A percentile compares a stretch with the other conserved stretches of the same genome.
Conservation (phyloP, 2,329 filamentous ascomycete genomes). For the Zymoseptoria pseudotritici region DNA sequence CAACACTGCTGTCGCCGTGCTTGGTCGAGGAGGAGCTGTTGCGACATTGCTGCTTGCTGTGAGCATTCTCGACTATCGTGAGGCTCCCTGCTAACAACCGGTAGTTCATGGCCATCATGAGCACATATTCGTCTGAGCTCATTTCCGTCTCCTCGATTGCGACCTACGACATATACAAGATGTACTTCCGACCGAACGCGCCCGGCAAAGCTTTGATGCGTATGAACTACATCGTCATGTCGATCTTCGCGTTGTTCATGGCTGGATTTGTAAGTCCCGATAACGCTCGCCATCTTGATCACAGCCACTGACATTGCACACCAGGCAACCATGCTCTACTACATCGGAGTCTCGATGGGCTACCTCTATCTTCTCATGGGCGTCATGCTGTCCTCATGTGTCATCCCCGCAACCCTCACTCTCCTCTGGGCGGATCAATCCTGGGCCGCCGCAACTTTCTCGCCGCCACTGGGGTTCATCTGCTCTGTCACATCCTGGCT, state of each 20-base stretch:
- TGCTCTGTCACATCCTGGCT: slow-evolving; percentile 70
- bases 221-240: slow-evolving; percentile 34
- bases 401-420: slow-evolving; percentile 68
- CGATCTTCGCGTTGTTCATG: slow-evolving; percentile 34
- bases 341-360: slow-evolving; percentile 57
- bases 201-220: slow-evolving; percentile 31
- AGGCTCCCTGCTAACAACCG: neutral
- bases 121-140: slow-evolving; percentile 29
- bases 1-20: slow-evolving; percentile 70
- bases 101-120: slow-evolving; percentile 26
- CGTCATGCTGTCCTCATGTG: slow-evolving; percentile 73
- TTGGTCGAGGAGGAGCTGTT: slow-evolving; percentile 71
- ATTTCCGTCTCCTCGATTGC: slow-evolving; percentile 35
- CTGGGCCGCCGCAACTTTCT: slow-evolving; percentile 62
- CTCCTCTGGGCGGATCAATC: slow-evolving; percentile 77
- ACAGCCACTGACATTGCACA: slow-evolving; percentile 59
- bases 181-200: slow-evolving; percentile 33
- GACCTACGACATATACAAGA: slow-evolving; percentile 36
- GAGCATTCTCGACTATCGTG: neutral
- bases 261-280: slow-evolving; percentile 20
- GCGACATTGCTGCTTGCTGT: slow-evolving; percentile 59
- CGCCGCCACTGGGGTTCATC: slow-evolving; percentile 61
- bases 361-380: slow-evolving; percentile 86
- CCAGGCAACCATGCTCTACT: slow-evolving; percentile 60
- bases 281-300: slow-evolving; percentile 2